These are phyloP conservation scores for Panaeolus cyanescens DNA, from an alignment of 768 basidiomycete species.

Conservation along the genomic window DNA sequence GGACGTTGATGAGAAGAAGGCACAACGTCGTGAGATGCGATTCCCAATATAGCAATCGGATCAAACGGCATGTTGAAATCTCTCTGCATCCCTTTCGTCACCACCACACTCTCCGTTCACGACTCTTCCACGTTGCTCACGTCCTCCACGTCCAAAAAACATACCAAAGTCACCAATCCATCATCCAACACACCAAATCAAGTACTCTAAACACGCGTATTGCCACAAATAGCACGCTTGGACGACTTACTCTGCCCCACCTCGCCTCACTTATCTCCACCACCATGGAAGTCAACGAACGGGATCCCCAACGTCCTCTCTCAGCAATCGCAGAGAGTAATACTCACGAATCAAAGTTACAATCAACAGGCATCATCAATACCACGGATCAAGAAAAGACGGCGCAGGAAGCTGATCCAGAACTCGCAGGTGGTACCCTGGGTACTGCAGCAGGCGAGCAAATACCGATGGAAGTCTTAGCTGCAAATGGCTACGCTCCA, in stretches of 20 bases:
- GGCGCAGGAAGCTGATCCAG: neutral
- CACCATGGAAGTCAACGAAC: neutral
- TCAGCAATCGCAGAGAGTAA: neutral
- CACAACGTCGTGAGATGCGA: neutral
- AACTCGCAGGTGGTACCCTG: neutral
- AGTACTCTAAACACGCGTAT: neutral
- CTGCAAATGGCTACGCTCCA: neutral
- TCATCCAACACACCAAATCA: neutral
- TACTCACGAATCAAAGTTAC: neutral
- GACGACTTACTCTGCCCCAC: too few species aligned
- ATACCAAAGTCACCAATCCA: neutral
- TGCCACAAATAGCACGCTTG: too few species aligned
- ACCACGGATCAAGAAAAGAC: neutral
- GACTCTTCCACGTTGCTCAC: neutral
- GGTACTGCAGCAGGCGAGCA: neutral
- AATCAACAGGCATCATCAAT: neutral
- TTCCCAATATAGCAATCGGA: neutral
- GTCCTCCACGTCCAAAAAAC: neutral
- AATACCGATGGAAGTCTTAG: neutral
- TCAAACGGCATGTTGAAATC: neutral
- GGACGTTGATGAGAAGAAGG: neutral
- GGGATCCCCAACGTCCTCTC: neutral
- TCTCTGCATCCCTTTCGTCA: neutral
- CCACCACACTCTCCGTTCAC: neutral
- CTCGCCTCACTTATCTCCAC: neutral